Conservation (phyloP, 2,329 filamentous ascomycete species). For the Ophiostoma piceae region DNA sequence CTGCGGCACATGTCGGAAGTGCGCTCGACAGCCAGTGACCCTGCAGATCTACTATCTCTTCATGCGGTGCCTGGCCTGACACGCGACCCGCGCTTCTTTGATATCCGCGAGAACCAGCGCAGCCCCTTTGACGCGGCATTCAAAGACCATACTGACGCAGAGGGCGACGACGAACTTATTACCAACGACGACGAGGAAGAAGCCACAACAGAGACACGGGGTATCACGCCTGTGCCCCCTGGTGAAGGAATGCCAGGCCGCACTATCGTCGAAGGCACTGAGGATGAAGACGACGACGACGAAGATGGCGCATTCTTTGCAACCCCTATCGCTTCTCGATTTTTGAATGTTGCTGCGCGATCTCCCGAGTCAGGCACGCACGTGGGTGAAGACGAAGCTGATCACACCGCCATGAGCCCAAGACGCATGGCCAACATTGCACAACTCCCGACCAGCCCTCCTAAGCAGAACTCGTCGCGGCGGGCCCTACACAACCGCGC, state of each 20-base stretch:
- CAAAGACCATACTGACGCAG: constrained; percentile 68
- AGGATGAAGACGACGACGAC: constrained; percentile 42
- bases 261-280: constrained; percentile 33
- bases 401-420: background rate
- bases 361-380: constrained; percentile 26
- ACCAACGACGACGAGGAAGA: constrained; percentile 68
- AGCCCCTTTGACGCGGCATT: constrained; percentile 37
- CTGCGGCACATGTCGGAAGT: constrained; percentile 50
- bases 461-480: constrained; percentile 17
- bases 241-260: background rate
- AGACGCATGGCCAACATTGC: constrained; percentile 16
- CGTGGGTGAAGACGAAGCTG: background rate
- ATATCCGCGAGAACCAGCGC: constrained; percentile 24
- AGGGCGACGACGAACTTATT: constrained; percentile 84
- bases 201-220: constrained; percentile 24
- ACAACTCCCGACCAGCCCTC: constrained; percentile 9
- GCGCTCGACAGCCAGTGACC: constrained; percentile 58
- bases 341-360: constrained; percentile 23
- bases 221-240: constrained; percentile 18
- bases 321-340: constrained; percentile 41
- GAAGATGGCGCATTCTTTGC: constrained; percentile 51
- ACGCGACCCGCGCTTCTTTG: constrained; percentile 33
- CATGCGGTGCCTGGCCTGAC: constrained; percentile 37
- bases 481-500: constrained; percentile 61
- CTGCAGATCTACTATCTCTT: constrained; percentile 55